Base-by-base conservation (phyloP, 2,329 filamentous ascomycete species). In the Pestalotiopsis sp. region DNA sequence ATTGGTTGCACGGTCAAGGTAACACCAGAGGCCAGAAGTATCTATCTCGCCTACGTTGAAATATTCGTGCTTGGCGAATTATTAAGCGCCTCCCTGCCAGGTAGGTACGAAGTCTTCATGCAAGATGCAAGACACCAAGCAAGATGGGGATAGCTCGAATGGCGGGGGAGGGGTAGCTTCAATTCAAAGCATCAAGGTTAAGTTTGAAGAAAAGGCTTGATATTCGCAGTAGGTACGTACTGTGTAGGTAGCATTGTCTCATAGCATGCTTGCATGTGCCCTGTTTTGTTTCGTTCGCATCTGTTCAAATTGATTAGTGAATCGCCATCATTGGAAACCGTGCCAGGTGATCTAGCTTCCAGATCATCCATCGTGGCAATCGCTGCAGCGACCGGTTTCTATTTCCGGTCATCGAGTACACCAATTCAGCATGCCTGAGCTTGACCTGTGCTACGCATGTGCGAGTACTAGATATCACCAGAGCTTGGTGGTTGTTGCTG, bases 101-200 rank as follows among this genome's bases (percentile, higher is more conserved):
- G 13, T 52, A 52, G 45, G 45, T 52, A 52, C 14, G 3, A 20
- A 36, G 27, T 23, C 57, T 13, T 59, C 27, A 59, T 59, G 57
- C 57, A 59, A 36, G 45, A 52, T 52, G 45, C 45, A 52, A 52
- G 45, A 52, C 45, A 52, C 45, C 45, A 52, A 52, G 45, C 45
- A 52, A 52, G 45, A 52, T 36, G 7, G 31, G 31, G 45, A 52
- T 36, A 59, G 57, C 57, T 59, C 25, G 13, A 13, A 62, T 62
- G 31, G 59, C 59, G 59, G 59, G 59, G 59, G 59, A 62, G 59
- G 59, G 59, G 59, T 62, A 62, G 59, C 59, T 62, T 39, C 36
- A 39, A n/a, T 39, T 20, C 13, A 9, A 36, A 38, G 59, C 45
- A 52, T 4, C 45, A 52, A 52, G 45, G 45, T 52, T 23, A 52